phyloP scores from a whole-genome alignment of 2,329 filamentous ascomycete genomes.

The Sclerotiophoma versabilis region DNA sequence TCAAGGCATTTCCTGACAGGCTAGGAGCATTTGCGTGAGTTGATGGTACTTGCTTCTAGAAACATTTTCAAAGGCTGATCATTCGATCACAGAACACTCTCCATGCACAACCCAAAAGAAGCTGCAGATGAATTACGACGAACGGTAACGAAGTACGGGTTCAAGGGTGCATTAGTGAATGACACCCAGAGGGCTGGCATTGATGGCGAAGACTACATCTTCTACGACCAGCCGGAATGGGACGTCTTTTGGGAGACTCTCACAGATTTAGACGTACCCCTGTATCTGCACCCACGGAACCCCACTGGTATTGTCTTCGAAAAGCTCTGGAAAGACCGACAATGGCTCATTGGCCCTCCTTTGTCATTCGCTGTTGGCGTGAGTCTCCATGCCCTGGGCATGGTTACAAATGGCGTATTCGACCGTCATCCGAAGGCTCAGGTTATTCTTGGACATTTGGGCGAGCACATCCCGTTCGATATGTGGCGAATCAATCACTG shows the following conservation, averaged over 20 bases:
- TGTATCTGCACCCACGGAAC: slow-evolving; percentile 46
- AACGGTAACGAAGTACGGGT: slow-evolving; percentile 56
- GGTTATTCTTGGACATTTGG: slow-evolving; percentile 58
- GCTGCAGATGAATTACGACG: slow-evolving; percentile 40
- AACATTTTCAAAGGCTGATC: background rate
- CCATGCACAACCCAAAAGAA: slow-evolving; percentile 44
- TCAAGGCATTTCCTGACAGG: slow-evolving; percentile 52
- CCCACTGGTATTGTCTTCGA: slow-evolving; percentile 51
- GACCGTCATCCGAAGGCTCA: slow-evolving; percentile 57
- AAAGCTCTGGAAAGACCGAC: slow-evolving; percentile 62
- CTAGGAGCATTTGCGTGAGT: slow-evolving; percentile 45
- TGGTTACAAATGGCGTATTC: slow-evolving; percentile 60
- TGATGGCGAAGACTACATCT: slow-evolving; percentile 40
- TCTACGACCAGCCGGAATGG: slow-evolving; percentile 43
- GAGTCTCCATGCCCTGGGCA: slow-evolving; percentile 63
- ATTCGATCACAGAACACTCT: slow-evolving; percentile 24
- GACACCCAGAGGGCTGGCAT: slow-evolving; percentile 42
- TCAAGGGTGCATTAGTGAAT: slow-evolving; percentile 66
- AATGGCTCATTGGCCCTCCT: slow-evolving; percentile 63
- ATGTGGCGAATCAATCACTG: slow-evolving; percentile 53
- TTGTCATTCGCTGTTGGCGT: slow-evolving; percentile 56
- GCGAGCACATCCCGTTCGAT: slow-evolving; percentile 60
- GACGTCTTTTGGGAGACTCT: slow-evolving; percentile 42
- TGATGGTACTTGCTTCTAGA: too few species aligned
- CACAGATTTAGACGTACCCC: slow-evolving; percentile 37